Base-by-base conservation (phyloP, 257 asterid species). In the Rhazya stricta region DNA sequence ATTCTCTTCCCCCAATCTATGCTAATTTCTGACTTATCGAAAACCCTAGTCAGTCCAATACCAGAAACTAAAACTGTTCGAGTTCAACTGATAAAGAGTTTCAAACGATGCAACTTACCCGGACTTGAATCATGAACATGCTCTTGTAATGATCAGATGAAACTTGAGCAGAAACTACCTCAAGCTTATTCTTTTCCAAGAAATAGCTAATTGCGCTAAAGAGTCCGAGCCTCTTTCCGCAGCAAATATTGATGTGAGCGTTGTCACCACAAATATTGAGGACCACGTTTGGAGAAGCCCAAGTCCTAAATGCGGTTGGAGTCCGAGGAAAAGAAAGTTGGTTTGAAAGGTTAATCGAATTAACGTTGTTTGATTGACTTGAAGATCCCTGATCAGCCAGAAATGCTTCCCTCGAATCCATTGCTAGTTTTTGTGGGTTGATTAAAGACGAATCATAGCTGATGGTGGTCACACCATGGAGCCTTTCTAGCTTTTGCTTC, bases 341-440 rank as follows among this genome's bases (percentile, higher is more conserved):
- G n/a, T 76, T 76, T 18, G 27, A 77, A 67, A 63, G 65, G 42
- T 60, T 41, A 23, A 76, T 15, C 11, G 83, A 39, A 15, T 76
- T 66, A n/a, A n/a, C n/a, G 67, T 54, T 50, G 11, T 75, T 32
- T 10, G 71, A 32, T 45, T 37, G 66, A 65, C 50, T 78, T 5
- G 88, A 23, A 21, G 81, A 81, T n/a, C 85, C 92, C 67, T 76
- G 88, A 71, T 88, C 91, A 25, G 91, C 89, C 34, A 85, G 2
- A 62, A 85, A 80, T 1, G 84, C 85, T 54, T 89, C 92, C 79
- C 86, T 78, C 13, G 89, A 67, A 23, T 78, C 86, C 77, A 58
- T 48, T 9, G 61, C 57, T 27, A 72, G 73, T 9, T 62, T 76
- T 43, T 57, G 79, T 50, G 81, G 74, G 69, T 50, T 27, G 42